These are phyloP conservation scores for Abrus precatorius DNA, from an alignment of 306 rosid genomes.

Conservation along the genomic window DNA sequence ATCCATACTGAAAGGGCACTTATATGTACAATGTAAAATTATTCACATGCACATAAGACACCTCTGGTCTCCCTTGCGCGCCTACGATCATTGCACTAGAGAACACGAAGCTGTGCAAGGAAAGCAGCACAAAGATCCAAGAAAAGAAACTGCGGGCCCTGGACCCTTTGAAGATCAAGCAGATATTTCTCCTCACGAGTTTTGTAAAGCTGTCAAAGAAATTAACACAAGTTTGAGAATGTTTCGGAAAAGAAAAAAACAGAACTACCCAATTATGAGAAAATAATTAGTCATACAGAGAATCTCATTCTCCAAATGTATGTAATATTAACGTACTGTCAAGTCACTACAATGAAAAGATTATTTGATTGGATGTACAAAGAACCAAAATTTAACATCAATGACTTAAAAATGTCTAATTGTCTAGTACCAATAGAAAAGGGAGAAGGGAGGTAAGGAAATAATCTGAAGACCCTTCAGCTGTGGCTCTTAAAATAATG, in stretches of 20 bases:
- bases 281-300: conserved; percentile 13
- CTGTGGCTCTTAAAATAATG: conserved; percentile 17
- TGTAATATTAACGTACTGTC: neutral
- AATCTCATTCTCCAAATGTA: conserved; percentile 15
- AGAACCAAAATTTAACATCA: neutral
- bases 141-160: conserved; percentile 95
- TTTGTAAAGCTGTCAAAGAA: conserved; percentile 79
- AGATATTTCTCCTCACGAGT: conserved; percentile 88
- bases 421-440: neutral
- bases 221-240: conserved; percentile 25
- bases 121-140: conserved; percentile 95
- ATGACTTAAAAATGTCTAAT: neutral
- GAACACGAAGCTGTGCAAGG: conserved; percentile 86
- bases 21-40: conserved; percentile 59
- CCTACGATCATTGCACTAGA: conserved; percentile 50
- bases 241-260: neutral
- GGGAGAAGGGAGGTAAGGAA: neutral
- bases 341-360: conserved; percentile 12
- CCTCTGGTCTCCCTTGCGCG: conserved; percentile 43
- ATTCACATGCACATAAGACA: conserved; percentile 56
- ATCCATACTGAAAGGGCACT: conserved; percentile 41
- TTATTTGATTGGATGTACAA: conserved; percentile 11
- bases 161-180: conserved; percentile 92
- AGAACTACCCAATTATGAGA: neutral
- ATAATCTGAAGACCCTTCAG: conserved; percentile 7